Base-by-base conservation (phyloP, 2,329 filamentous ascomycete genomes). In the Claviceps monticola region DNA sequence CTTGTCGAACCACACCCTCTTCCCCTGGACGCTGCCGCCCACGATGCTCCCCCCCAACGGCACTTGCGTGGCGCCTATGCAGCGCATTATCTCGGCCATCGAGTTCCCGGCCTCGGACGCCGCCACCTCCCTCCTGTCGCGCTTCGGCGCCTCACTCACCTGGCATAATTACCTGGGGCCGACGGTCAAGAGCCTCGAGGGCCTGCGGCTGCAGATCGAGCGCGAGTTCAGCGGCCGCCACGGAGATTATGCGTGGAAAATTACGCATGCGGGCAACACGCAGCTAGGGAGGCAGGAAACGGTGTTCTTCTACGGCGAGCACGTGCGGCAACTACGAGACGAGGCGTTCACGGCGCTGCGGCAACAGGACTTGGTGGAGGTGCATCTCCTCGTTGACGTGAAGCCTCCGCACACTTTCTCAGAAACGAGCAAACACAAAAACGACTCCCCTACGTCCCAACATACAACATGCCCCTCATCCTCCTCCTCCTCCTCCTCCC, bases 11-110 rank as follows among this genome's bases (percentile, higher is more conserved):
- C 83, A 90, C 64, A 91, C 85, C 0, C 83, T 87, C 60, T 97
- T 89, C 61, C 93, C 93, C 0, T 97, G 91, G 91, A 97, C 93
- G 0, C 71, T 98, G 0, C 91, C 93, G 0, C 72, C 74, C 1
- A 75, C 79, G 26, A 74, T 95, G 58, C 75, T 96, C 2, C 88
- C 90, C 0, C 68, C 71, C 9, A 81, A 94, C 60, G 91, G 86
- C 0, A 84, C 76, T n/a, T 95, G 88, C 58, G 76, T 83, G 4
- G 80, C 78, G 13, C 83, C 95, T 57, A 75, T 80, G 5, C 74
- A 82, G 52, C 83, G 84, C 17, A 74, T 84, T 9, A 85, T 88
- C 2, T 82, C 93, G 19, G 72, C 72, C 49, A 78, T 84, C 51
- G 80, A 84, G 58, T 84, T 84, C 58, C 77, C 80, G 1, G 66